Percentiles rank a stretch among this genome's conserved stretches.
Conservation (phyloP, 2,329 filamentous ascomycete species). For the Pyrenochaeta sp. region DNA sequence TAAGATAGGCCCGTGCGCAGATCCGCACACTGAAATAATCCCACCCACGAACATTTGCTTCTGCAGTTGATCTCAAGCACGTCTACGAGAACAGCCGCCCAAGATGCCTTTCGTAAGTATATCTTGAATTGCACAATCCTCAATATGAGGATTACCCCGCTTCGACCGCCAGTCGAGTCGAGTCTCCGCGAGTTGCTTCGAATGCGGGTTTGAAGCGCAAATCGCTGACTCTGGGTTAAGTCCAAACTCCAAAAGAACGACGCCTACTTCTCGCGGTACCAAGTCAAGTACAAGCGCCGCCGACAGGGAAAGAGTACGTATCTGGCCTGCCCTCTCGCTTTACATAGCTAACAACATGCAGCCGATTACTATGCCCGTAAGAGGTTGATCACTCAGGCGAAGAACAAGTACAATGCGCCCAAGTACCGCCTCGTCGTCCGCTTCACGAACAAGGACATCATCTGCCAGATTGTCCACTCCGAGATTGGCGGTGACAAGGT, state of each 20-base stretch:
- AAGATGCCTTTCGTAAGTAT: conserved; percentile 61
- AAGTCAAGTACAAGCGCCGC: conserved; percentile 99
- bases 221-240: conserved; percentile 98
- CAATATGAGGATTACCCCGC: conserved; percentile 36
- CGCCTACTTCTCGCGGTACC: conserved; percentile 99
- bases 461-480: conserved; percentile 95
- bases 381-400: conserved; percentile 99
- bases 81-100: conserved; percentile 37
- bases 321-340: neutral
- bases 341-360: conserved; percentile 67
- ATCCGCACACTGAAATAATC: conserved; percentile 15
- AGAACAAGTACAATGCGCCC: conserved; percentile 99
- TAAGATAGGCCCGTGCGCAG: conserved; percentile 18
- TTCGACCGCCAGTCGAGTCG: conserved; percentile 40
- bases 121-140: conserved; percentile 29
- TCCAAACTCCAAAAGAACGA: conserved; percentile 97
- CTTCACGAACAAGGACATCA: conserved; percentile 99
- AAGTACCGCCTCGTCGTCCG: conserved; percentile 99
- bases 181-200: conserved; percentile 91
- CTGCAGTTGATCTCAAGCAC: conserved; percentile 36
- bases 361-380: conserved; percentile 99
- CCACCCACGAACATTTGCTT: conserved; percentile 32
- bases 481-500: conserved; percentile 99
- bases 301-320: conserved; percentile 96
- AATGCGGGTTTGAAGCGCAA: conserved; percentile 87